A percentile compares a stretch with the other conserved stretches of the same genome.
Evolutionary conservation across 2,329 filamentous ascomycete genomes (phyloP).

Genomic region (Phialemoniopsis sp.): DNA sequence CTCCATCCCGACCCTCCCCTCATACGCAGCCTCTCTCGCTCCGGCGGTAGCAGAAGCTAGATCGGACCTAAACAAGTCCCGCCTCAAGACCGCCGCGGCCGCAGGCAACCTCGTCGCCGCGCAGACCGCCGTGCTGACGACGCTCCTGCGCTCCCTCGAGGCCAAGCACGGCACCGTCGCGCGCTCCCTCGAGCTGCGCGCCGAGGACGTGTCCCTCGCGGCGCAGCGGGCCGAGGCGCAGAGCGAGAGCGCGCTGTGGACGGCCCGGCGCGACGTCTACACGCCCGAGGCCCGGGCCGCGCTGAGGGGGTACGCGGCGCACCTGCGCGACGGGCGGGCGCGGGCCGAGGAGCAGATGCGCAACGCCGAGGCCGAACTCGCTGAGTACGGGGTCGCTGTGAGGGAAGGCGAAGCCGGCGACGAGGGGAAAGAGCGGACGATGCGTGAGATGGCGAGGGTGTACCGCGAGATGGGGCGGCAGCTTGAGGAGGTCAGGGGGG

Average conservation of each 20-base stretch:
- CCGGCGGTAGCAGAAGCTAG: constrained; percentile 21
- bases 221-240: constrained; percentile 37
- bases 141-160: constrained; percentile 47
- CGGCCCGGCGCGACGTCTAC: constrained; percentile 36
- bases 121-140: constrained; percentile 31
- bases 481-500: constrained; percentile 43
- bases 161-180: constrained; percentile 50
- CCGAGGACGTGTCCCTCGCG: constrained; percentile 35
- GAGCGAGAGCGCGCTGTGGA: constrained; percentile 25
- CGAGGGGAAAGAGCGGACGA: constrained; percentile 39
- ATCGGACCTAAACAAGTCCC: constrained; percentile 27
- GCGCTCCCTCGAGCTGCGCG: constrained; percentile 46
- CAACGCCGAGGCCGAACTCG: constrained; percentile 36
- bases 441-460: constrained; percentile 49
- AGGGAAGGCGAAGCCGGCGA: constrained; percentile 6
- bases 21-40: constrained; percentile 30
- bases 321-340: constrained; percentile 43
- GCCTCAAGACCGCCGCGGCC: constrained; percentile 30
- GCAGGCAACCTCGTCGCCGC: constrained; percentile 32
- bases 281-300: constrained; percentile 35
- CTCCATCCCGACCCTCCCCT: constrained; percentile 43
- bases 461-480: constrained; percentile 46
- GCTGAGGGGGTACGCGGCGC: constrained; percentile 40
- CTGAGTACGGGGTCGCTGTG: constrained; percentile 43
- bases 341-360: constrained; percentile 39